Percentiles rank a stretch among this genome's conserved stretches.
phyloP scores from a whole-genome alignment of 2,329 filamentous ascomycete genomes.

The Colletotrichum destructivum region DNA sequence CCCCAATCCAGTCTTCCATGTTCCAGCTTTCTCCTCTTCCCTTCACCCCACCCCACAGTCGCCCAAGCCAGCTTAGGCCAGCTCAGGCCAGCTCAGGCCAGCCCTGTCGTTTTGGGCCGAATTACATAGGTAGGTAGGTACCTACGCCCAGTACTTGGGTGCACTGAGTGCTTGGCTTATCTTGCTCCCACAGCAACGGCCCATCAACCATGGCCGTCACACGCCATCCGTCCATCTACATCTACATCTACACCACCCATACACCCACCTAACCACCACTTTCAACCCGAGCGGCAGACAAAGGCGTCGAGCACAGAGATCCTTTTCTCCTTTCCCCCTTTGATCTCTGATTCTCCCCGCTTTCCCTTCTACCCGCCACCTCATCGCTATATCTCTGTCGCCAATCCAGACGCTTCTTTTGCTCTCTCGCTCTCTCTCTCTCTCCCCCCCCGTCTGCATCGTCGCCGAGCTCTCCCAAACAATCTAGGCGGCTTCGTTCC shows the following conservation, averaged over 20 bases:
- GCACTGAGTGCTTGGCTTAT: slow-evolving; percentile 20
- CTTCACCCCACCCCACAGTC: not conserved
- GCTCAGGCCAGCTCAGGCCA: not conserved
- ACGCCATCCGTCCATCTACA: slow-evolving; percentile 11
- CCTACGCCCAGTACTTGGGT: too few species aligned
- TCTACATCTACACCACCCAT: slow-evolving; percentile 4
- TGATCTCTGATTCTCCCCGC: slow-evolving; percentile 1
- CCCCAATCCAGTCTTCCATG: not conserved
- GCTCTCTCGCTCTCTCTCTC: not conserved
- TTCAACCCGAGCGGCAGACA: slow-evolving; percentile 34
- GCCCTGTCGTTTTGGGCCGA: not conserved
- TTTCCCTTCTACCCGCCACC: not conserved
- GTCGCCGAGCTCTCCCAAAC: slow-evolving; percentile 16
- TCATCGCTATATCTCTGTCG: slow-evolving; percentile 16
- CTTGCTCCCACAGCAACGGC: slow-evolving; percentile 43
- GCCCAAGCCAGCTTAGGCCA: slow-evolving; percentile 15
- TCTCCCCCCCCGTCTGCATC: slow-evolving; percentile 1
- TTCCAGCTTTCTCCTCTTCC: not conserved
- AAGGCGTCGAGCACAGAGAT: slow-evolving; percentile 30
- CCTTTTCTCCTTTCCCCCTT: slow-evolving; percentile 32
- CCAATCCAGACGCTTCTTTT: not conserved
- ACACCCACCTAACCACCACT: slow-evolving; percentile 5
- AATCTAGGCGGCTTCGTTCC: slow-evolving; percentile 26
- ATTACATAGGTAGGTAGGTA: too few species aligned
- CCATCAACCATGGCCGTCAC: slow-evolving; percentile 39